A percentile compares a stretch with the other conserved stretches of the same genome.
Evolutionary conservation across 495 filamentous ascomycete species (phyloP).

Genomic region (Pyronema omphalodes): DNA sequence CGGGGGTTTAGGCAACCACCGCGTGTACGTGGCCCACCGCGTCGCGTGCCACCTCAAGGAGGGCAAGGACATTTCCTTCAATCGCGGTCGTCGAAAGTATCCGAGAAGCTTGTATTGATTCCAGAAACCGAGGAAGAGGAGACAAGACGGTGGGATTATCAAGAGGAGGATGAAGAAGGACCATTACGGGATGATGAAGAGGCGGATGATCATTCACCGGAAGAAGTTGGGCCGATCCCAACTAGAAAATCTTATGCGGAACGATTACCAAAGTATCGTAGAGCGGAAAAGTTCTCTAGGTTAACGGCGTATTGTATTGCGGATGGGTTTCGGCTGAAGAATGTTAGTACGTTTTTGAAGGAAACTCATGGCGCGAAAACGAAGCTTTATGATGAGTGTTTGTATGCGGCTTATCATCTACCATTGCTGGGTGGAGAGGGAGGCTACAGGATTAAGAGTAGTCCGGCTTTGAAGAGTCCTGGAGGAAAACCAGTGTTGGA

Average conservation of each 20-base stretch:
- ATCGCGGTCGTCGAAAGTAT: conserved; percentile 73
- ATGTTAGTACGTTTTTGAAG: conserved; percentile 70
- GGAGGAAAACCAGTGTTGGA: conserved; percentile 86
- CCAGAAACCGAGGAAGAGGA: conserved; percentile 60
- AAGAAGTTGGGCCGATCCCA: conserved; percentile 20
- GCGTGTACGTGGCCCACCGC: conserved; percentile 28
- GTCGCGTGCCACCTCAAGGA: conserved; percentile 28
- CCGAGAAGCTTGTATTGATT: conserved; percentile 86
- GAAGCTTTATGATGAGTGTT: conserved; percentile 96
- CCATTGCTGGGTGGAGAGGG: conserved; percentile 69
- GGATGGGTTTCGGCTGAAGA: conserved; percentile 73
- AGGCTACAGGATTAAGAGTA: conserved; percentile 72
- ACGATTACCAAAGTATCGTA: conserved; percentile 69
- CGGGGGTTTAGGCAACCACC: conserved; percentile 30
- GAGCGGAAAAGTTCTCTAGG: conserved; percentile 70
- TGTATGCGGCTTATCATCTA: conserved; percentile 89
- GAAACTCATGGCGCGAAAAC: conserved; percentile 81
- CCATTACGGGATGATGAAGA: conserved; percentile 68
- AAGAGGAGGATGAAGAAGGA: conserved; percentile 35
- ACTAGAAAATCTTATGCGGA: conserved; percentile 85
- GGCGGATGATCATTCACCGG: conserved; percentile 36
- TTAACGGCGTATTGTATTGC: conserved; percentile 95
- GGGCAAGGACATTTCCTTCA: conserved; percentile 56
- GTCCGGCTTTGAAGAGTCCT: conserved; percentile 75
- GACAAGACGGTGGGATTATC: conserved; percentile 32